Base-by-base conservation (phyloP, 805 yeast species). In the Candida quercuum region DNA sequence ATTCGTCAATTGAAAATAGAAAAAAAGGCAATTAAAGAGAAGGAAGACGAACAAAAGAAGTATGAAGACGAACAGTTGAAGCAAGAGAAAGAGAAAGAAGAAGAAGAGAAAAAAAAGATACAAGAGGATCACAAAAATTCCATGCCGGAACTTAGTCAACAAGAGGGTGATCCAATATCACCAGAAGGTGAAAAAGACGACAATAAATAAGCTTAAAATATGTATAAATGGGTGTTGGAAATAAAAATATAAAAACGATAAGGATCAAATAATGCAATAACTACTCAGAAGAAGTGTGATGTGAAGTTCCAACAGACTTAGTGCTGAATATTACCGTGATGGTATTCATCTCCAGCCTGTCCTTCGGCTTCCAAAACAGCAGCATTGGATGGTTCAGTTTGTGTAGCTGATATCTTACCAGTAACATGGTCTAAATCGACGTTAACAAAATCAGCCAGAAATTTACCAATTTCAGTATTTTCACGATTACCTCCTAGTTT, bases 381-480 rank as follows among this genome's bases (percentile, higher is more conserved):
- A 21, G 30, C 39, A 12, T 33, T 38, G 12, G 25, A 9, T 28
- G 59, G 59, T 29, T 43, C 43, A 48, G 78, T 83, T 30, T 68
- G 58, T 3, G 78, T 73, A 23, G 70, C 71, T 39, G 67, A 63
- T 32, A 82, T 52, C 54, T 65, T 41, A 20, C 67, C 57, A 1
- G 85, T 78, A 3, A 82, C 67, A 21, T 67, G 45, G 0, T 48
- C 48, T 48, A 82, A 63, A 50, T 74, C 66, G 8, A 72, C 63
- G 9, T 48, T 71, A 64, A 56, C 76, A 59, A 51, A 68, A 6
- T 65, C 47, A 32, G 72, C 83, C 80, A 88, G 71, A 56, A 81
- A 86, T 19, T 66, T 54, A 5, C 96, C 96, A 42, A 89, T 73
- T 49, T 86, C 96, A 28, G 69, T 86, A 61, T 91, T 89, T 63